Evolutionary conservation across 768 basidiomycete species (phyloP).

Genomic region (Pilatotrama ljubarskyi): DNA sequence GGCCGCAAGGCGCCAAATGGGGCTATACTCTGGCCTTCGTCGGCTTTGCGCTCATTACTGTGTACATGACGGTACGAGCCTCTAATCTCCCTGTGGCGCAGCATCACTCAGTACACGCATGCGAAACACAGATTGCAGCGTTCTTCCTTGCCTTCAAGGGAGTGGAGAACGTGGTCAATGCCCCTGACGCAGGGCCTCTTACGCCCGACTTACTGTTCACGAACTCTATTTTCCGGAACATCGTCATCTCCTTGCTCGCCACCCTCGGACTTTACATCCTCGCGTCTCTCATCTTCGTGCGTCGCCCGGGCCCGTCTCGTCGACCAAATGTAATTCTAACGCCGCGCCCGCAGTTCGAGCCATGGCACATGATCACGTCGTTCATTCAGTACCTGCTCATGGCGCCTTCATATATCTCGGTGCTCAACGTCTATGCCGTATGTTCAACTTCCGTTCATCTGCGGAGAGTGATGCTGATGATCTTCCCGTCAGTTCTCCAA

Average conservation of each 20-base stretch:
- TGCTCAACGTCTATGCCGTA: conserved; percentile 89
- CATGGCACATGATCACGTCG: conserved; percentile 98
- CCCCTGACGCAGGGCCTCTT: conserved; percentile 42
- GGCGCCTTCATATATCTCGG: conserved; percentile 91
- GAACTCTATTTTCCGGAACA: conserved; percentile 82
- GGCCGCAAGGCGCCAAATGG: conserved; percentile 89
- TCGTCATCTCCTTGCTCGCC: conserved; percentile 81
- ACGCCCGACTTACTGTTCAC: conserved; percentile 62
- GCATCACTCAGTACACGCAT: background rate
- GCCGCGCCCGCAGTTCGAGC: conserved; percentile 67
- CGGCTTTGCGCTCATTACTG: conserved; percentile 86
- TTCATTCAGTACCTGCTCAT: conserved; percentile 92
- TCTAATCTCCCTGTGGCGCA: conserved; percentile 1
- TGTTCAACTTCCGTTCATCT: conserved; percentile 24
- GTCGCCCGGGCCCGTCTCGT: conserved; percentile 30
- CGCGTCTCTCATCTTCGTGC: conserved; percentile 80
- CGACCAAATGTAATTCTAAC: background rate
- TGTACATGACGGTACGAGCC: conserved; percentile 88
- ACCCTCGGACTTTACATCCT: conserved; percentile 89
- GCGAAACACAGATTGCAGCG: conserved; percentile 57
- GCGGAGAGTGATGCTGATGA: conserved; percentile 7
- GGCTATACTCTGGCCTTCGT: conserved; percentile 83
- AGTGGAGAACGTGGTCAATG: conserved; percentile 56
- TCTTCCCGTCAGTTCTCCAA: conserved; percentile 65
- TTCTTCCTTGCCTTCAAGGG: conserved; percentile 85